Conservation (phyloP, 2,329 filamentous ascomycete genomes). For the Pseudogymnoascus pannorum region DNA sequence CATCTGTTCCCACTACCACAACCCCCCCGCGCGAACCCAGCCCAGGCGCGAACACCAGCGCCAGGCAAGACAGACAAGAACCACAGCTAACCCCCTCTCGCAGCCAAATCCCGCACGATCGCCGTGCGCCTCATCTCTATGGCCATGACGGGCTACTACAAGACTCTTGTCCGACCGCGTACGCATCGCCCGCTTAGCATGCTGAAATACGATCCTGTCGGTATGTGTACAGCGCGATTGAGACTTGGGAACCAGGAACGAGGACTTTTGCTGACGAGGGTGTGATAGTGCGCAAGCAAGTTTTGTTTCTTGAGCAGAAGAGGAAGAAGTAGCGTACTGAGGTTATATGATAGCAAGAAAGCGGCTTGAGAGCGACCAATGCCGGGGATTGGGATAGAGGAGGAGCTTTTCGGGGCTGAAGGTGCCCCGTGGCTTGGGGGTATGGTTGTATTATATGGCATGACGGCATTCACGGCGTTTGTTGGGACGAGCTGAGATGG, state of each 20-base stretch:
- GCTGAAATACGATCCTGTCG: constrained; percentile 97
- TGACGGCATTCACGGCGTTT: constrained; percentile 7
- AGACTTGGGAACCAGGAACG: neutral
- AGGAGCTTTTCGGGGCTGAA: neutral
- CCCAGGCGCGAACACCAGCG: neutral
- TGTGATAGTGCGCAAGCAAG: constrained; percentile 72
- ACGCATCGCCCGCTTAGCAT: constrained; percentile 81
- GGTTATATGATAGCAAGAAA: neutral
- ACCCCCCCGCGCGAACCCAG: neutral
- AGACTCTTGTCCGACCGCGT: constrained; percentile 78
- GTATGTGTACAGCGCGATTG: constrained; percentile 43
- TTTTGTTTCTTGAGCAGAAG: constrained; percentile 87
- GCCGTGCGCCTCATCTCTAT: constrained; percentile 93
- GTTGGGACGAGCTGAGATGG: constrained; percentile 2
- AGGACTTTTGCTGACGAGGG: neutral
- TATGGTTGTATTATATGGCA: constrained; percentile 5
- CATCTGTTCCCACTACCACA: neutral
- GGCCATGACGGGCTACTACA: constrained; percentile 98
- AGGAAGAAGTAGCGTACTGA: constrained; percentile 48
- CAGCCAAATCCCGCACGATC: constrained; percentile 76
- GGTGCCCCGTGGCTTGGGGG: neutral
- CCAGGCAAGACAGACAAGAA: neutral
- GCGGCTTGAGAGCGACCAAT: neutral
- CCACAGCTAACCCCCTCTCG: neutral
- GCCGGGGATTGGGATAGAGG: neutral